A percentile compares a stretch with the other conserved stretches of the same genome.
Evolutionary conservation across 139 green algal species (phyloP).

Genomic region (Yamagishiella unicocca): DNA sequence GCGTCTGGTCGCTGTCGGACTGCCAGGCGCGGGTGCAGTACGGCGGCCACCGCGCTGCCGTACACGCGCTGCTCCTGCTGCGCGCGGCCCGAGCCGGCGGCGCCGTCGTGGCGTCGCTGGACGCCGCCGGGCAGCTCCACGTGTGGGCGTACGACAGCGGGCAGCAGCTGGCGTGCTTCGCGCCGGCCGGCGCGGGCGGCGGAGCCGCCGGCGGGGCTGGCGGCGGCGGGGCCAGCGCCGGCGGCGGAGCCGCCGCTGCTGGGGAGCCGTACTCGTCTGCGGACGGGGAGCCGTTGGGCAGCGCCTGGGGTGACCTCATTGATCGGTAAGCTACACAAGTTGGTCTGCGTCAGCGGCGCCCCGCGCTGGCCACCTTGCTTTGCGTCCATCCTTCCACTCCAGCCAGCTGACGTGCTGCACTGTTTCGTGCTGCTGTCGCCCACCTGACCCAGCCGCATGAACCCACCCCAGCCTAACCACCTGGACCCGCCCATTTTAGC

Average conservation of each 20-base stretch:
- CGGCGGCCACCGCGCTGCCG: constrained; percentile 8
- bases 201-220: background rate
- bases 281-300: background rate
- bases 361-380: too few species aligned
- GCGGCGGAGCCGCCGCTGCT: background rate
- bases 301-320: constrained; percentile 3
- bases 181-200: background rate
- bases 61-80: background rate
- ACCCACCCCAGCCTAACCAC: too few species aligned
- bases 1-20: constrained; percentile 17
- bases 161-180: constrained; percentile 16
- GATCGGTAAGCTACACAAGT: constrained; percentile 13
- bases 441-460: too few species aligned
- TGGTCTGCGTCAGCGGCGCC: too few species aligned
- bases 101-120: constrained; percentile 25
- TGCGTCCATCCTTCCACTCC: too few species aligned
- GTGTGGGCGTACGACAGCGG: constrained; percentile 19
- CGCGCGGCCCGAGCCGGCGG: constrained; percentile 12
- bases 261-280: background rate
- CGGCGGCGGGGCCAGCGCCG: background rate
- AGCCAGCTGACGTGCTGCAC: too few species aligned
- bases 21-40: constrained; percentile 42
- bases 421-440: too few species aligned
- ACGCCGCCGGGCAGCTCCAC: constrained; percentile 34
- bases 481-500: too few species aligned